Evolutionary conservation across 2,329 filamentous ascomycete genomes (phyloP).

Genomic region (Colletotrichum abscissum): DNA sequence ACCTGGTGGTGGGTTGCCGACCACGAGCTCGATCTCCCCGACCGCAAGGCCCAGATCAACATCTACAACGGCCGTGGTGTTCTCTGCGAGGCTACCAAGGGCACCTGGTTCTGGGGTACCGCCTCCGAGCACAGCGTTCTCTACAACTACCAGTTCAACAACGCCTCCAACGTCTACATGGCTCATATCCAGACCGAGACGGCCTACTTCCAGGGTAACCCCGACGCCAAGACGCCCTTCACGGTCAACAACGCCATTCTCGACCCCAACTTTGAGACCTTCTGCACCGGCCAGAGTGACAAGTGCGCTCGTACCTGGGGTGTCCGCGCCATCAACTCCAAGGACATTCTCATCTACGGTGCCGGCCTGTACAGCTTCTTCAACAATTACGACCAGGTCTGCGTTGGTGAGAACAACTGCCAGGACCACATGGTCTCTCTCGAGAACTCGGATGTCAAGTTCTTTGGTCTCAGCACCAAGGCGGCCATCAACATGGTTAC

Average conservation of each 20-base stretch:
- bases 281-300: conserved; percentile 56
- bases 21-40: conserved; percentile 83
- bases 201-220: conserved; percentile 88
- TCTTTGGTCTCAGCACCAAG: conserved; percentile 81
- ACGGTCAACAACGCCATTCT: conserved; percentile 63
- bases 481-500: conserved; percentile 80
- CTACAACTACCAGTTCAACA: conserved; percentile 88
- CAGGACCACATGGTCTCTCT: conserved; percentile 83
- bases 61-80: conserved; percentile 91
- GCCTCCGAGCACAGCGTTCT: conserved; percentile 73
- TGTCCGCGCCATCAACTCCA: conserved; percentile 75
- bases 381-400: conserved; percentile 81
- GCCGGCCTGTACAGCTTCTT: conserved; percentile 86
- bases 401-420: conserved; percentile 75
- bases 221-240: conserved; percentile 76
- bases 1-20: conserved; percentile 92
- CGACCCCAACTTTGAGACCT: conserved; percentile 75
- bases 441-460: conserved; percentile 69
- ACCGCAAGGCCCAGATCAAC: conserved; percentile 79
- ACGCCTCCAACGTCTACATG: conserved; percentile 84
- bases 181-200: conserved; percentile 90
- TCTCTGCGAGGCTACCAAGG: conserved; percentile 78
- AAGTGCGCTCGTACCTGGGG: conserved; percentile 82
- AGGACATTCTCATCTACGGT: conserved; percentile 76
- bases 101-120: conserved; percentile 86